These are phyloP conservation scores for Leccinum olivaceopallidum DNA, from an alignment of 768 basidiomycete genomes.

Conservation along the genomic window DNA sequence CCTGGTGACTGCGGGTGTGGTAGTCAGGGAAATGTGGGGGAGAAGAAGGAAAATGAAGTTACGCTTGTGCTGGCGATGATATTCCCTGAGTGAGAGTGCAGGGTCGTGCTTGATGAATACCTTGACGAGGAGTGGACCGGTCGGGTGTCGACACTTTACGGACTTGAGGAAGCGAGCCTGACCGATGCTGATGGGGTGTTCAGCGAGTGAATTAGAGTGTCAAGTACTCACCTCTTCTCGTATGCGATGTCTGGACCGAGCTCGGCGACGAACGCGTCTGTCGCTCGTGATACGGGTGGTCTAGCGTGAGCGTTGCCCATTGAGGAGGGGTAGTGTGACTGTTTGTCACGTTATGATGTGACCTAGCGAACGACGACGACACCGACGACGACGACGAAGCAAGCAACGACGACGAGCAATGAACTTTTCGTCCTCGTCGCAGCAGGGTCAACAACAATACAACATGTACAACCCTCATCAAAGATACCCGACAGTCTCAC, in stretches of 20 bases:
- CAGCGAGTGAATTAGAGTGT: not conserved
- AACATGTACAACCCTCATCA: conserved; percentile 11
- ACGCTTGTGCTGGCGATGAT: conserved; percentile 82
- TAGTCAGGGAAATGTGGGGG: not conserved
- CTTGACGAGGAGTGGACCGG: conserved; percentile 87
- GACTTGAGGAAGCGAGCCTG: conserved; percentile 60
- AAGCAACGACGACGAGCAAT: conserved; percentile 1
- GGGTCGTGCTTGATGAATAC: conserved; percentile 96
- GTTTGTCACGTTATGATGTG: conserved; percentile 27
- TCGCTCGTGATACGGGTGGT: conserved; percentile 54
- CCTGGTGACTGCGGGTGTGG: conserved; percentile 63
- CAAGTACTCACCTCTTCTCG: conserved; percentile 74
- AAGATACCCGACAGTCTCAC: conserved; percentile 17
- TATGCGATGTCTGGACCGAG: conserved; percentile 85
- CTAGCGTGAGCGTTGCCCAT: conserved; percentile 85
- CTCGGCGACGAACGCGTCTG: conserved; percentile 87
- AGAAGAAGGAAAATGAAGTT: conserved; percentile 27
- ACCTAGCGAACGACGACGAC: conserved; percentile 6
- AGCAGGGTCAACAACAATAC: conserved; percentile 23
- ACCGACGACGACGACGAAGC: not conserved
- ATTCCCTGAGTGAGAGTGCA: conserved; percentile 69
- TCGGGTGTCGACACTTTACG: conserved; percentile 82
- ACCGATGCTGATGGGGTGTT: conserved; percentile 23
- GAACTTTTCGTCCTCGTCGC: conserved; percentile 26
- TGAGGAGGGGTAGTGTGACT: conserved; percentile 24